Percentiles rank a stretch among this genome's conserved stretches.
phyloP scores from a whole-genome alignment of 495 filamentous ascomycete genomes.

The Apodospora peruviana region DNA sequence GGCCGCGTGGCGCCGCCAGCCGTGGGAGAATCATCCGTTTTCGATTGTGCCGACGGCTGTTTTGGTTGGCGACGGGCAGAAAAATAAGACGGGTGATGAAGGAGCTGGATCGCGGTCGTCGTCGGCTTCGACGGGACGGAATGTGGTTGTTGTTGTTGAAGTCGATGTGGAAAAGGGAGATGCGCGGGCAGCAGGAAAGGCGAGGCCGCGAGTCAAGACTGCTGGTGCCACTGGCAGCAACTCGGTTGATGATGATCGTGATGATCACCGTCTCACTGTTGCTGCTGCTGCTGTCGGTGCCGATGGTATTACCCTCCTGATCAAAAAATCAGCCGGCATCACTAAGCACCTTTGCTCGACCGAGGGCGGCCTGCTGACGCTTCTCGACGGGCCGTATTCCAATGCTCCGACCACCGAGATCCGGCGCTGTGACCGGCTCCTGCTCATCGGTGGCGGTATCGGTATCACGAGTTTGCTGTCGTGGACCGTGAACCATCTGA shows the following conservation, averaged over 20 bases:
- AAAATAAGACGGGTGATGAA: neutral
- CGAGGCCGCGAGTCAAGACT: neutral
- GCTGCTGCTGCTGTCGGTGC: neutral
- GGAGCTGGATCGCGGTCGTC: no score
- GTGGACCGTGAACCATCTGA: constrained; percentile 21
- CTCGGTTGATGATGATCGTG: neutral
- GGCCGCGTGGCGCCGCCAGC: constrained; percentile 15
- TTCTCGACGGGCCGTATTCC: constrained; percentile 28
- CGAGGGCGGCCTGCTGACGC: constrained; percentile 16
- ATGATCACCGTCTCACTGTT: neutral
- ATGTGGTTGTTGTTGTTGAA: neutral
- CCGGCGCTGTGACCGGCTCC: constrained; percentile 24
- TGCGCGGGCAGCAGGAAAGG: neutral
- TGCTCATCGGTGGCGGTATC: constrained; percentile 41
- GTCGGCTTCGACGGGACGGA: neutral
- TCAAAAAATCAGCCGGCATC: constrained; percentile 22
- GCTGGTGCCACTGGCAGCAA: neutral
- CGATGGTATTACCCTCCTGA: constrained; percentile 24
- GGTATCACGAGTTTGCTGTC: constrained; percentile 36
- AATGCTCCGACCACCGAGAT: constrained; percentile 3
- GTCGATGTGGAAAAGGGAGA: neutral
- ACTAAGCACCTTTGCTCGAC: constrained; percentile 17
- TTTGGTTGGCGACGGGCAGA: neutral
- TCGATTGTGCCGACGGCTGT: constrained; percentile 22
- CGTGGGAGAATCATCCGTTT: constrained; percentile 50